A percentile compares a stretch with the other conserved stretches of the same genome.
phyloP scores from a whole-genome alignment of 208 protist genomes.

The Leishmania amazonensis region DNA sequence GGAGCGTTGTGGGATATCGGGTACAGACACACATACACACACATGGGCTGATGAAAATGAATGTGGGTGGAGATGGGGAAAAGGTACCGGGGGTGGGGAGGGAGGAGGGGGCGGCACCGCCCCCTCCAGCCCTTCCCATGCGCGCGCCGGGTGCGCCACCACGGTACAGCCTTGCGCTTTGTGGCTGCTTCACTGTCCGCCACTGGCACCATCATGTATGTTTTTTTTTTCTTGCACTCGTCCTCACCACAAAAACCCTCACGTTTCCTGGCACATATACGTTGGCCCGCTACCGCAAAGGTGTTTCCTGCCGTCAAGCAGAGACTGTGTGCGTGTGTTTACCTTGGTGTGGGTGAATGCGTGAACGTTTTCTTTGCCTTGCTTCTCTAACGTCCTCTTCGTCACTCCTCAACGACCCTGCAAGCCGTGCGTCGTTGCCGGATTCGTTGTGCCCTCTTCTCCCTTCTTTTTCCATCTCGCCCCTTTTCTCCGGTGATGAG shows the following conservation, averaged over 20 bases:
- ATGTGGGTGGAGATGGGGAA: not conserved
- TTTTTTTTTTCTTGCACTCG: not conserved
- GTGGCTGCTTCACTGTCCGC: not conserved
- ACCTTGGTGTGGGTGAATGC: not conserved
- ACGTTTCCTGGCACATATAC: too few species aligned
- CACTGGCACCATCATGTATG: not conserved
- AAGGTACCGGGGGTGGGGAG: not conserved
- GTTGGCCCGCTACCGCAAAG: too few species aligned
- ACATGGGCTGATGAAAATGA: not conserved
- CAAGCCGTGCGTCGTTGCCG: not conserved
- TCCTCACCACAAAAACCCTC: too few species aligned
- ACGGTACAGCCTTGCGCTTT: not conserved
- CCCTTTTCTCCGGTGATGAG: too few species aligned
- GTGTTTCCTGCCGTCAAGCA: too few species aligned
- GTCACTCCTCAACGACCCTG: not conserved
- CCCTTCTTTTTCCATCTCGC: not conserved
- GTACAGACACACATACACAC: not conserved
- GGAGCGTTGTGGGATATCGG: not conserved
- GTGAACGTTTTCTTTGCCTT: not conserved
- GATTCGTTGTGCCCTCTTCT: not conserved
- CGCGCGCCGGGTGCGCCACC: not conserved
- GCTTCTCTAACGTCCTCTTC: not conserved
- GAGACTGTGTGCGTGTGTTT: not conserved
- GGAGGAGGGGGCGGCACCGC: not conserved
- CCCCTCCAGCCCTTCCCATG: not conserved